Percentiles rank a stretch among this genome's conserved stretches.
Evolutionary conservation across 2,329 filamentous ascomycete species (phyloP).

Genomic region (Fusarium albidum): DNA sequence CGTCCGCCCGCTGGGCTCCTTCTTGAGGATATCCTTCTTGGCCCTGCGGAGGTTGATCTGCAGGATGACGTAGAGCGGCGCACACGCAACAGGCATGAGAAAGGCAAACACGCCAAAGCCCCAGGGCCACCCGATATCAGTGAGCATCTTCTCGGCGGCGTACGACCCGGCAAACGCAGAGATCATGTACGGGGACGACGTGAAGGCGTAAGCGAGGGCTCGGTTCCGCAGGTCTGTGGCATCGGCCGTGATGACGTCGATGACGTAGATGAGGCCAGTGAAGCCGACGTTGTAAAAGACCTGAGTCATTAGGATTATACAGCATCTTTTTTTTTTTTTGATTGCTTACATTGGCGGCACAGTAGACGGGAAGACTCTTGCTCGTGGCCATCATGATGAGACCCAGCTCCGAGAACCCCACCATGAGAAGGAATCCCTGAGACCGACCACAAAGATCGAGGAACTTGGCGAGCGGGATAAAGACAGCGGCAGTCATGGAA

Average conservation of each 20-base stretch:
- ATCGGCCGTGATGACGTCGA: slow-evolving; percentile 71
- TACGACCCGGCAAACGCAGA: slow-evolving; percentile 62
- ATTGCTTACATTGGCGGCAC: slow-evolving; percentile 57
- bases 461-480: slow-evolving; percentile 67
- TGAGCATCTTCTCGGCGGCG: slow-evolving; percentile 60
- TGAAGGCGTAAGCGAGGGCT: slow-evolving; percentile 48
- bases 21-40: slow-evolving; percentile 6
- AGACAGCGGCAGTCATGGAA: slow-evolving; percentile 64
- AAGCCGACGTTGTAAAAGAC: slow-evolving; percentile 69
- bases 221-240: slow-evolving; percentile 53
- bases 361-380: slow-evolving; percentile 50
- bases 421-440: slow-evolving; percentile 64
- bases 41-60: slow-evolving; percentile 8
- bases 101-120: slow-evolving; percentile 69
- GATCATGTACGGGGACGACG: slow-evolving; percentile 53
- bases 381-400: slow-evolving; percentile 70
- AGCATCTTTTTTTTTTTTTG: slow-evolving; percentile 45
- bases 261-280: slow-evolving; percentile 65
- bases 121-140: slow-evolving; percentile 48
- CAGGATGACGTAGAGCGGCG: background rate
- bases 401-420: slow-evolving; percentile 53
- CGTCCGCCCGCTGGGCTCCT: slow-evolving; percentile 7
- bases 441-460: slow-evolving; percentile 69
- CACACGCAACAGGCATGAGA: slow-evolving; percentile 9
- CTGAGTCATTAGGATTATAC: slow-evolving; percentile 9